Evolutionary conservation across 1,284 basidiomycete species (phyloP), one percentile per base, ranked within the genome.

Genomic region (Golubevia sp.): DNA sequence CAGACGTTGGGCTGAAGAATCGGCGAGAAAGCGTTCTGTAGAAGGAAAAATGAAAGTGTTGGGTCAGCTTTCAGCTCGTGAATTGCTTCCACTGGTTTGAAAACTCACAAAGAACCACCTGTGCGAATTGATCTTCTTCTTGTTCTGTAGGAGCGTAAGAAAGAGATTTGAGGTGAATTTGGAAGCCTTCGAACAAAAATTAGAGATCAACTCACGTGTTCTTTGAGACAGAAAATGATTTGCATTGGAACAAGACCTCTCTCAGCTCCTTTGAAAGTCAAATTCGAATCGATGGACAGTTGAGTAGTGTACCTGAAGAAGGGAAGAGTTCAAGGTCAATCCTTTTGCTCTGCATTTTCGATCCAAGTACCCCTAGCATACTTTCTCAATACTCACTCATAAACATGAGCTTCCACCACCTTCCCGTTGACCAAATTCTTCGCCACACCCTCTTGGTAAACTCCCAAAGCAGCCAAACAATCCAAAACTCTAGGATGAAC

Each of bases 181-280:
- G 38, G 1, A 6, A 49, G 13, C 26, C 23, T 44, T 38, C 21
- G 53, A 57, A 20, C 53, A 55, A 18, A 58, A 69, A 5, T 34
- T 11, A 11, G 11, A 34, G 30, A 34, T 34, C 30, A 34, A 34
- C 30, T 34, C 11, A 34, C 30, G 30, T 34, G 67, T 64, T 83
- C 81, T 62, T 83, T 83, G 50, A 83, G 63, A 57, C 79, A 83
- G 59, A 83, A 74, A 59, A 83, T 67, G 56, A 83, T 69, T 64
- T 83, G 81, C 58, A 79, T 75, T 91, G 84, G 84, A 3, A 84
- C 83, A 59, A 83, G 62, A 0, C 87, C 94, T 81, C 95, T 94
- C 85, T 98, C 96, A 0, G 94, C 92, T 71, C 95, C 97, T 77
- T 90, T 91, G 87, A 98, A 97, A 75, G 94, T 91, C 55, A 98